Percentiles rank a stretch among this genome's conserved stretches.
Conservation (phyloP, 2,329 filamentous ascomycete species). For the Lachnellula hyalina region DNA sequence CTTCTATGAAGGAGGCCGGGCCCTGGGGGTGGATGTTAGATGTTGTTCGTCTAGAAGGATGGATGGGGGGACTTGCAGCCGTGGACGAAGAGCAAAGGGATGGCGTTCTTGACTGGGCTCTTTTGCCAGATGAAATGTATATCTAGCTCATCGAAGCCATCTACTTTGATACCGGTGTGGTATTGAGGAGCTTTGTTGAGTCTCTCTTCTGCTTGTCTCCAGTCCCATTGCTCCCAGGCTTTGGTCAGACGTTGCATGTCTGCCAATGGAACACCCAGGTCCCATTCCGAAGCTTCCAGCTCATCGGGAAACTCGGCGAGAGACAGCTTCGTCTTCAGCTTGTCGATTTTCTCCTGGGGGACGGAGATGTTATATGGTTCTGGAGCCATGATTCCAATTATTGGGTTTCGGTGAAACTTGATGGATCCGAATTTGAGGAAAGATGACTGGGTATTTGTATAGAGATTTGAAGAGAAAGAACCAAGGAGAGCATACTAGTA, state of each 20-base stretch:
- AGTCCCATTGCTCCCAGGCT: slow-evolving; percentile 58
- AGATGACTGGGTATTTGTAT: no score
- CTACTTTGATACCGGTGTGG: slow-evolving; percentile 45
- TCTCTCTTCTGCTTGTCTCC: slow-evolving; percentile 52
- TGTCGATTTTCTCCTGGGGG: slow-evolving; percentile 45
- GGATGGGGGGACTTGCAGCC: slow-evolving; percentile 39
- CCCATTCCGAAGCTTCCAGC: slow-evolving; percentile 46
- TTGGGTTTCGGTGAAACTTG: no score
- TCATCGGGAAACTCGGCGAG: slow-evolving; percentile 52
- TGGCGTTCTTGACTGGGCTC: slow-evolving; percentile 43
- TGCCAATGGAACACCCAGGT: slow-evolving; percentile 53
- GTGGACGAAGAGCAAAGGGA: slow-evolving; percentile 57
- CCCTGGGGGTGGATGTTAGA: slow-evolving; percentile 33
- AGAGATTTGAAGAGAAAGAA: no score
- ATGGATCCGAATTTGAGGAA: no score
- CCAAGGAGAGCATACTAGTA: no score
- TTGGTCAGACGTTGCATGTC: slow-evolving; percentile 54
- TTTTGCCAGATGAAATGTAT: slow-evolving; percentile 61
- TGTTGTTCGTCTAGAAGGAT: neutral
- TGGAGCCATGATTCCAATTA: slow-evolving; percentile 14
- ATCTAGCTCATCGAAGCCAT: slow-evolving; percentile 53
- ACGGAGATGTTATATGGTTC: slow-evolving; percentile 44
- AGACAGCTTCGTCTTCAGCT: slow-evolving; percentile 51
- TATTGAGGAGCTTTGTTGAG: slow-evolving; percentile 57
- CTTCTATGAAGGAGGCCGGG: slow-evolving; percentile 65